Evolutionary conservation across 1,284 basidiomycete genomes (phyloP).

Genomic region (Fomitopsis palustris): DNA sequence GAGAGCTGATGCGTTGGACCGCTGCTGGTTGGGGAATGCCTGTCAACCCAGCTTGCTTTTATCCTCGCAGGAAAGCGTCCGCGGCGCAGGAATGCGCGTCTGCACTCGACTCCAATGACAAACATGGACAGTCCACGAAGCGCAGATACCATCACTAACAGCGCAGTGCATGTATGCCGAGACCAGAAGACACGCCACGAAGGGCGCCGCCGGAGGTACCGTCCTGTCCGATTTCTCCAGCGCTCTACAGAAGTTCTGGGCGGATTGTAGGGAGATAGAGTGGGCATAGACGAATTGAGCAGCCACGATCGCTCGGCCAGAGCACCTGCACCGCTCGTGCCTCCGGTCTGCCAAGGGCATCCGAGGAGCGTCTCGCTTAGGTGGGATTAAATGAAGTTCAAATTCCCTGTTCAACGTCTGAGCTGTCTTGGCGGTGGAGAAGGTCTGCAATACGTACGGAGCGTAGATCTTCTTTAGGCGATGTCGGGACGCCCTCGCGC

Average conservation of each 20-base stretch:
- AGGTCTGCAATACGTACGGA: neutral
- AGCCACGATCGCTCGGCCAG: neutral
- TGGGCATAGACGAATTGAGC: neutral
- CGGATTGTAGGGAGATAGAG: slow-evolving; percentile 5
- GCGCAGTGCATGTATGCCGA: neutral
- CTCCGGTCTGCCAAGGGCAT: neutral
- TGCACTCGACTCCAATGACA: neutral
- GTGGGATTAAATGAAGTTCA: neutral
- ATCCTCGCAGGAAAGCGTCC: neutral
- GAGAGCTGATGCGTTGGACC: neutral
- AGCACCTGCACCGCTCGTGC: neutral
- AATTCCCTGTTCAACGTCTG: neutral
- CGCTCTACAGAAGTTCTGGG: neutral
- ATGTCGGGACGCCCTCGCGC: neutral
- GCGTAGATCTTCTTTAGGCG: neutral
- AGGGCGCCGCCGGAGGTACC: neutral
- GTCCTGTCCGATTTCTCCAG: neutral
- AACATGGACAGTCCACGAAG: neutral
- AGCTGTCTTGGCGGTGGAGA: neutral
- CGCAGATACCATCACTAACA: neutral
- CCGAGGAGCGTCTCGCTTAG: neutral
- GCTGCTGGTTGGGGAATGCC: neutral
- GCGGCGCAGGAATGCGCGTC: neutral
- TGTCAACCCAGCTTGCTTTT: neutral
- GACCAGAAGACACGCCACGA: slow-evolving; percentile 1